Evolutionary conservation across 345 rosid species (phyloP).

Genomic region (Bruguiera parviflora): DNA sequence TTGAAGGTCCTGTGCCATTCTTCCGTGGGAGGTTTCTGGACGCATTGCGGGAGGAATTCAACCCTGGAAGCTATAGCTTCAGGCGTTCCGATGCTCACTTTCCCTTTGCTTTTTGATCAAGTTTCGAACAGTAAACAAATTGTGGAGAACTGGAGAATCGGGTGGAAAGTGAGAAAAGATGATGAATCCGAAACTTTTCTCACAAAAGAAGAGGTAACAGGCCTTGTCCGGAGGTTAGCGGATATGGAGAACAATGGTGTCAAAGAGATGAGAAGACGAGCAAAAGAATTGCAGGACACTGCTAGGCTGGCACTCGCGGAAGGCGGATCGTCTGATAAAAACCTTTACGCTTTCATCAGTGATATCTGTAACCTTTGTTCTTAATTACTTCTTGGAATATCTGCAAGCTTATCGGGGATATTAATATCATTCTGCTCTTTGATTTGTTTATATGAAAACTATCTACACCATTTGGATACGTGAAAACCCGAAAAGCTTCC

Average conservation of each 20-base stretch:
- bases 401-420: neutral
- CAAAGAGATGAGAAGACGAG: conserved; percentile 9
- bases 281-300: neutral
- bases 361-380: neutral
- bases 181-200: neutral
- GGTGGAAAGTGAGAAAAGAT: conserved; percentile 34
- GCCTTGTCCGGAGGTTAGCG: conserved; percentile 14
- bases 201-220: neutral
- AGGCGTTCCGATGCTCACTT: conserved; percentile 45
- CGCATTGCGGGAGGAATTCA: conserved; percentile 71
- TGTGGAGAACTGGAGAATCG: conserved; percentile 56
- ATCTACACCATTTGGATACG: too few species aligned
- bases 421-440: neutral
- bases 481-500: too few species aligned
- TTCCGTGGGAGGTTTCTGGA: conserved; percentile 59
- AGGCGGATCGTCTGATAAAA: conserved; percentile 12
- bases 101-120: conserved; percentile 52
- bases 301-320: neutral
- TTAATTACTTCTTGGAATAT: neutral
- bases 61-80: conserved; percentile 46
- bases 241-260: conserved; percentile 5
- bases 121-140: conserved; percentile 38
- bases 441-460: neutral
- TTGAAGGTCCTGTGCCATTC: conserved; percentile 46
- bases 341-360: conserved; percentile 10